Base-by-base conservation (phyloP, 2,329 filamentous ascomycete genomes). In the Trichoderma simmonsii region DNA sequence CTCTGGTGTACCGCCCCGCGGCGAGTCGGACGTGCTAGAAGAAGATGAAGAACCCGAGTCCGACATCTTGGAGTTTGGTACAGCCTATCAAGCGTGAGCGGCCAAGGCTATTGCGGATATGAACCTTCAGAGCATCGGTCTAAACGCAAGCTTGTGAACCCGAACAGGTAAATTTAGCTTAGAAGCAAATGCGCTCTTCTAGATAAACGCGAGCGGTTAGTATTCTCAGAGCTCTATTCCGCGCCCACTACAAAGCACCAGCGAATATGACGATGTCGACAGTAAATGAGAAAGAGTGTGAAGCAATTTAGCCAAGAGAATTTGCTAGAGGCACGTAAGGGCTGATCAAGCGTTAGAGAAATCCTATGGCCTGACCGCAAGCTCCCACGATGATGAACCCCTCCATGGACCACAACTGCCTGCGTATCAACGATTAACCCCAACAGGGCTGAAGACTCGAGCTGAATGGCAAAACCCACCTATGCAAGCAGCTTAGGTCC, bases 1-100 rank as follows among this genome's bases (percentile, higher is more conserved):
- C 30, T 67, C 64, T 36, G 64, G 71, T 8, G 71, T 68, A 2
- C 43, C 71, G 24, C 24, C 71, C 18, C 71, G 36, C 21, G 48
- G 62, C 28, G 69, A 71, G 34, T 51, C 36, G 54, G 71, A 62
- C 4, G 43, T 59, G 39, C 48, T 66, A n/a, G 71, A 72, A 34
- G 43, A 51, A 4, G 71, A 70, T 26, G 71, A 66, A 54, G 71
- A 72, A 24, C 61, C 71, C 11, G 71, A 72, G 26, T 72, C 71
- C 2, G 71, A 72, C 71, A 72, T 72, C 30, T 21, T 70, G 28
- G 14, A 57, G 12, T 26, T 26, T 36, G 57, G 18, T 14, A n/a
- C 12, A 6, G 30, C 57, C 57, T 36, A 30, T 70, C 28, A 36
- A 28, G n/a, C 39, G 30, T 15, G 43, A 62, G 59, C 14, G 7